A percentile compares a stretch with the other conserved stretches of the same genome.
phyloP scores from a whole-genome alignment of 208 protist genomes.

The Leishmania aethiopica region DNA sequence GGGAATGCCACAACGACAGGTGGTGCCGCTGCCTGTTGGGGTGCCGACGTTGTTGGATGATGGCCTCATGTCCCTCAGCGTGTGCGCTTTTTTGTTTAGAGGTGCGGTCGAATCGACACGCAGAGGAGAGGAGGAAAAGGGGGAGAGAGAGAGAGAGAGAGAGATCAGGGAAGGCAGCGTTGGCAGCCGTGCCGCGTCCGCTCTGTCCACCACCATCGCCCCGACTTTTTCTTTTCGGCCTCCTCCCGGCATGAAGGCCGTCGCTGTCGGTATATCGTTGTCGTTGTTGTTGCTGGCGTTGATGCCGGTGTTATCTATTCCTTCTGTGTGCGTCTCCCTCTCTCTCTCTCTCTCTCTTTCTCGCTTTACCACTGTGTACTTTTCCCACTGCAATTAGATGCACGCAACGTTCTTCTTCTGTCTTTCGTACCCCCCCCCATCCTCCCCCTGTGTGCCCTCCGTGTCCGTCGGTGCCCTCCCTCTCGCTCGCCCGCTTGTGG shows the following conservation, averaged over 20 bases:
- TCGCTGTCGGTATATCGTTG: background rate
- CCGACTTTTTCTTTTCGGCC: too few species aligned
- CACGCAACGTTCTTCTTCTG: conserved; percentile 5
- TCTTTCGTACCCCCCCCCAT: background rate
- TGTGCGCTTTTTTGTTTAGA: background rate
- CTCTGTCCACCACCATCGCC: background rate
- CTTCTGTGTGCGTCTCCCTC: background rate
- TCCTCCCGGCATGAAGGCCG: background rate
- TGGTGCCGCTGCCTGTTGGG: background rate
- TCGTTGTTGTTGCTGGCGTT: background rate
- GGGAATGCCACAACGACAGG: background rate
- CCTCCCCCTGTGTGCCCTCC: background rate
- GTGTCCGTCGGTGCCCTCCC: background rate
- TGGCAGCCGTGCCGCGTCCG: background rate
- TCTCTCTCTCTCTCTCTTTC: background rate
- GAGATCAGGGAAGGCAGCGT: background rate
- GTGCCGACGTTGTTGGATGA: background rate
- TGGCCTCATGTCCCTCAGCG: background rate
- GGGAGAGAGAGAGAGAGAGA: background rate
- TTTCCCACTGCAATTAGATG: background rate
- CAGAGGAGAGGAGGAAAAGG: background rate
- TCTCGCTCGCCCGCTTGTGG: background rate
- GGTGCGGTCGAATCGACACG: background rate
- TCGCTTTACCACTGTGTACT: background rate
- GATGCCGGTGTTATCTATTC: background rate